phyloP scores from a whole-genome alignment of 1,284 basidiomycete species.

The Pterulicium gracile region DNA sequence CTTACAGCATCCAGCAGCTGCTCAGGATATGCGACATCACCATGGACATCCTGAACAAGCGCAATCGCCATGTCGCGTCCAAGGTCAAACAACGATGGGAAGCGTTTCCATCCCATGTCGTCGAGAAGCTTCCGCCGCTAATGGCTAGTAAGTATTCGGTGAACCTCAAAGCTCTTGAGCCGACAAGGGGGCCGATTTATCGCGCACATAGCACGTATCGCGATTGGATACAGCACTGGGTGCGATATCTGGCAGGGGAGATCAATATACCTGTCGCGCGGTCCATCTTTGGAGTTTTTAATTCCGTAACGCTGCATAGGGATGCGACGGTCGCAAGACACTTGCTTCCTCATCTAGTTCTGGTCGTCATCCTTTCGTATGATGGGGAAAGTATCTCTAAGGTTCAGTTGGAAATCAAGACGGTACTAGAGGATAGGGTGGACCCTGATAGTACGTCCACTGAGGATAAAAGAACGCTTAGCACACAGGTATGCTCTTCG shows the following conservation, averaged over 20 bases:
- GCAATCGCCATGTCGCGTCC: constrained; percentile 42
- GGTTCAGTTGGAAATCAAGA: constrained; percentile 71
- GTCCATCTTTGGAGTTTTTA: constrained; percentile 74
- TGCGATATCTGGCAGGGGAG: constrained; percentile 70
- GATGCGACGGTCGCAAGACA: constrained; percentile 89
- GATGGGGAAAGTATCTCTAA: constrained; percentile 46
- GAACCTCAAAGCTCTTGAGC: constrained; percentile 17
- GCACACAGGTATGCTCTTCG: constrained; percentile 66
- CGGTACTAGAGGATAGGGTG: constrained; percentile 85
- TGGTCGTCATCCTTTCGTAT: constrained; percentile 81
- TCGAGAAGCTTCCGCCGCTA: constrained; percentile 86
- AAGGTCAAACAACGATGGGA: constrained; percentile 72
- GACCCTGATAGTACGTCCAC: constrained; percentile 44
- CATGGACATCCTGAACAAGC: constrained; percentile 47
- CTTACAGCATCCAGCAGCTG: constrained; percentile 90
- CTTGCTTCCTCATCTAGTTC: constrained; percentile 85
- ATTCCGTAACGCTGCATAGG: constrained; percentile 72
- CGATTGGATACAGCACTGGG: constrained; percentile 95
- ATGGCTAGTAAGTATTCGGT: constrained; percentile 65
- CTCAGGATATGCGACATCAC: constrained; percentile 85
- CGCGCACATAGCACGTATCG: constrained; percentile 70
- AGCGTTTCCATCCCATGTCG: constrained; percentile 69
- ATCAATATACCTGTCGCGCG: constrained; percentile 46
- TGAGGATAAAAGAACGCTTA: constrained; percentile 72
- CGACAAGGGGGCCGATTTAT: constrained; percentile 60